Evolutionary conservation across 768 basidiomycete genomes (phyloP).

Genomic region (Leccinum subgranulosum): DNA sequence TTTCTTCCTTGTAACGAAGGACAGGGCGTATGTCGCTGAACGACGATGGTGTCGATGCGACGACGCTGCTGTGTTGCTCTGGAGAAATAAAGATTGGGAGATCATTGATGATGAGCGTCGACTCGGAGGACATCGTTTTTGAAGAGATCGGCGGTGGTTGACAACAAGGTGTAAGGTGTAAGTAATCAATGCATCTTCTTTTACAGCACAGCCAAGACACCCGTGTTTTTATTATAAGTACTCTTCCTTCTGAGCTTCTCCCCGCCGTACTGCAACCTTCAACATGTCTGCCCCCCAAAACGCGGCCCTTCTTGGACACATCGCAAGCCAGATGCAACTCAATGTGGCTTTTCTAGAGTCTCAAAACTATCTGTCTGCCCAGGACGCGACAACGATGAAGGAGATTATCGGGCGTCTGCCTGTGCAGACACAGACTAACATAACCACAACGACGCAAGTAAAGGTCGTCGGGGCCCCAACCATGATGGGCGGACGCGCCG

Average conservation of each 20-base stretch:
- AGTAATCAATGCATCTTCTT: background rate
- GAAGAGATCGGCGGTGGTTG: background rate
- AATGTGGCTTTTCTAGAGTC: slow-evolving; percentile 57
- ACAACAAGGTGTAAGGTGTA: too few species aligned
- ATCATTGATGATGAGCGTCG: slow-evolving; percentile 34
- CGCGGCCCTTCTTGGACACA: slow-evolving; percentile 54
- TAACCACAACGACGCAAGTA: slow-evolving; percentile 15
- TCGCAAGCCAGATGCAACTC: slow-evolving; percentile 53
- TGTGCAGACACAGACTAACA: slow-evolving; percentile 17
- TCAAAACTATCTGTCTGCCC: slow-evolving; percentile 49
- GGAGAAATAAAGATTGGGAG: slow-evolving; percentile 47
- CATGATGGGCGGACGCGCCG: slow-evolving; percentile 2
- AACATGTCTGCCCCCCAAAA: slow-evolving; percentile 25
- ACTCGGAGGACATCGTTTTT: slow-evolving; percentile 8
- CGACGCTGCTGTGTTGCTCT: slow-evolving; percentile 66
- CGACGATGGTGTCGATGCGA: slow-evolving; percentile 78
- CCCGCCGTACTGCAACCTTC: background rate
- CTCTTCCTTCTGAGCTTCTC: background rate
- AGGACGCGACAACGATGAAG: slow-evolving; percentile 41
- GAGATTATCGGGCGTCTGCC: slow-evolving; percentile 48
- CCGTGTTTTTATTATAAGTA: slow-evolving; percentile 11
- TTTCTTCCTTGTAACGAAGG: slow-evolving; percentile 68
- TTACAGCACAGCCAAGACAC: slow-evolving; percentile 10
- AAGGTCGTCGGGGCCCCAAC: slow-evolving; percentile 1
- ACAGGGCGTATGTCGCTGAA: slow-evolving; percentile 86